Base-by-base conservation (phyloP, 345 rosid genomes). In the Lumnitzera racemosa region DNA sequence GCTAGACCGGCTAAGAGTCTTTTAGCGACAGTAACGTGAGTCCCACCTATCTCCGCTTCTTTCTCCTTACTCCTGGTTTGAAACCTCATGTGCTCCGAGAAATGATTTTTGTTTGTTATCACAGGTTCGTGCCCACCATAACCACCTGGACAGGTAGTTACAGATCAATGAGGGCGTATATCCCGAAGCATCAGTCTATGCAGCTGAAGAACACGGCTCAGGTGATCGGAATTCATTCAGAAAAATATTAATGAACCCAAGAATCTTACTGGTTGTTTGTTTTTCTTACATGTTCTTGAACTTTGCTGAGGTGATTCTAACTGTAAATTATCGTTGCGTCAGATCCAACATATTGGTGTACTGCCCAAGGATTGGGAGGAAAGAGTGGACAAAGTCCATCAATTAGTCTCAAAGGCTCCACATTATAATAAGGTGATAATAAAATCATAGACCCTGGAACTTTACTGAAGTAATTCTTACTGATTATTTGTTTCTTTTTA, bases 131-230 rank as follows among this genome's bases (percentile, higher is more conserved):
- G 67, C 96, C 98, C 14, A 89, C 98, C 11, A 70, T 92, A 74
- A 52, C 88, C 62, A 89, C 96, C 16, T 92, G 89, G 87, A 82
- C 90, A 0, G 96, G 96, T 58, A 87, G 88, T 67, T 81, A 82
- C 72, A 74, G 96, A 72, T 78, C 80, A 57, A 85, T 92, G 86
- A 74, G 67, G 65, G 91, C 72, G 12, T 82, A 75, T 57, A 66
- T 87, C 63, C 95, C 96, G 2, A 89, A 79, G 80, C 94, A 83
- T 60, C 92, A 85, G 59, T 81, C 91, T 15, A 66, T 85, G 82
- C 87, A 75, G 77, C 81, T 81, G 51, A 92, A 73, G 67, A 85
- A 66, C 63, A 62, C 56, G 16, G 62, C 81, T 61, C 96, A 78
- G 81, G 95, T 85, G 53, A 70, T 41, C 57, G 63, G 12, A 23